These are phyloP conservation scores for Quercus lobata DNA, from an alignment of 331 rosid species.

Conservation along the genomic window DNA sequence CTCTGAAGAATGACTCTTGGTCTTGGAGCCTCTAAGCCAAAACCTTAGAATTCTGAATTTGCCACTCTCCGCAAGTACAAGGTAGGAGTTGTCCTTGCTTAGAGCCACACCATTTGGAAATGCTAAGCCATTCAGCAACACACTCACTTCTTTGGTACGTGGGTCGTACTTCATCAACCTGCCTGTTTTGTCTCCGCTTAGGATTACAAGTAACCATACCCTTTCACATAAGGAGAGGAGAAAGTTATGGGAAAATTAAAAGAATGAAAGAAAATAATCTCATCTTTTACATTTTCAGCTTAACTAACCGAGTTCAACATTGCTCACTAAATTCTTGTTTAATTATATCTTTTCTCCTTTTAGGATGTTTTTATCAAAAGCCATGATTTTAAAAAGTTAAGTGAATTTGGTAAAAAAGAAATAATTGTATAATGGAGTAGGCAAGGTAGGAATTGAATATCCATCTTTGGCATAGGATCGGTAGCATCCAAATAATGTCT, in stretches of 20 bases:
- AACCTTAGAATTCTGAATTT: conserved; percentile 20
- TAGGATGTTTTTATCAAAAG: no score
- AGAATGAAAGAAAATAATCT: neutral
- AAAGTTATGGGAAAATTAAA: neutral
- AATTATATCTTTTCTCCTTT: no score
- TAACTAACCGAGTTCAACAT: no score
- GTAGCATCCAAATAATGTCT: no score
- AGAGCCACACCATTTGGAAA: conserved; percentile 68
- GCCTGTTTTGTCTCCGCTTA: conserved; percentile 46
- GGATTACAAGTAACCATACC: conserved; percentile 23
- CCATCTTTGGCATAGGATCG: no score
- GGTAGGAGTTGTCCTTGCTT: conserved; percentile 42
- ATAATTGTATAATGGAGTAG: no score
- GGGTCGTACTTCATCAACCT: conserved; percentile 50
- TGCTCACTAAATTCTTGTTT: no score
- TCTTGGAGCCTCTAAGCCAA: conserved; percentile 30
- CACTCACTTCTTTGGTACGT: conserved; percentile 22
- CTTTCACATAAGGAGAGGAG: neutral
- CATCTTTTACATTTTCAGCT: neutral
- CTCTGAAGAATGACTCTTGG: conserved; percentile 2
- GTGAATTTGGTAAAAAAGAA: no score
- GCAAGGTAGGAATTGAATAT: no score
- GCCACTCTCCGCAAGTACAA: conserved; percentile 34
- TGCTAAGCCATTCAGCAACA: conserved; percentile 36
- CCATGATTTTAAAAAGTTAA: no score